These are phyloP conservation scores for Diplocarpon rosae DNA, from an alignment of 2,329 filamentous ascomycete species.

Conservation along the genomic window DNA sequence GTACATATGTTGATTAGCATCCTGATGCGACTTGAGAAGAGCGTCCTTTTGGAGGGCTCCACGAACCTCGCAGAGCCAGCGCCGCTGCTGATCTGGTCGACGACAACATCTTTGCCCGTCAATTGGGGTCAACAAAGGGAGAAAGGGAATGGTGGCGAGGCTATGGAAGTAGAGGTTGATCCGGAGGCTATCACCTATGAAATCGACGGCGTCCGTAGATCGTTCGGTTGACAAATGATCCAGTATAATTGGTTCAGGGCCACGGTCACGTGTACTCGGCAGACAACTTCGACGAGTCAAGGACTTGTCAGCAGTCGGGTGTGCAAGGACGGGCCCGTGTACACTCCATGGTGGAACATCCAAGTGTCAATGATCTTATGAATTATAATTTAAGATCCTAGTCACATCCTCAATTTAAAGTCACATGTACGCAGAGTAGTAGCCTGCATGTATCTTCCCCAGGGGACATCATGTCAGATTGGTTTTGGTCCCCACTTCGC, in stretches of 20 bases:
- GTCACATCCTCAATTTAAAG: no score
- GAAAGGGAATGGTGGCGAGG: constrained; percentile 14
- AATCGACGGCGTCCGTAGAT: constrained; percentile 8
- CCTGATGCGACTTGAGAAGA: neutral
- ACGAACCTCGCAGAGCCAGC: constrained; percentile 34
- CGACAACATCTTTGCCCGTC: constrained; percentile 30
- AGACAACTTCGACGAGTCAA: neutral
- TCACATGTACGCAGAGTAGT: no score
- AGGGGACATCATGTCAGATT: neutral
- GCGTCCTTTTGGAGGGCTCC: neutral
- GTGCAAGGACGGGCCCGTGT: no score
- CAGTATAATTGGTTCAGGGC: constrained; percentile 5
- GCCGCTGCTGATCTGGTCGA: constrained; percentile 32
- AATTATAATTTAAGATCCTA: no score
- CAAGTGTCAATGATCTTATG: no score
- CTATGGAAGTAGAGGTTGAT: constrained; percentile 13
- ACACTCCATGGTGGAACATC: no score
- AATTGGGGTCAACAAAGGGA: constrained; percentile 13
- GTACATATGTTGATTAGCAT: constrained; percentile 22
- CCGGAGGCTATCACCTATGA: constrained; percentile 5
- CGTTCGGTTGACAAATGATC: constrained; percentile 4
- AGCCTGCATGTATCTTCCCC: no score
- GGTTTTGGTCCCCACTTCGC: neutral
- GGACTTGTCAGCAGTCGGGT: no score
- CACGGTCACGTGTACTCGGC: neutral